phyloP scores from a whole-genome alignment of 306 rosid genomes.

The Canavalia gladiata region DNA sequence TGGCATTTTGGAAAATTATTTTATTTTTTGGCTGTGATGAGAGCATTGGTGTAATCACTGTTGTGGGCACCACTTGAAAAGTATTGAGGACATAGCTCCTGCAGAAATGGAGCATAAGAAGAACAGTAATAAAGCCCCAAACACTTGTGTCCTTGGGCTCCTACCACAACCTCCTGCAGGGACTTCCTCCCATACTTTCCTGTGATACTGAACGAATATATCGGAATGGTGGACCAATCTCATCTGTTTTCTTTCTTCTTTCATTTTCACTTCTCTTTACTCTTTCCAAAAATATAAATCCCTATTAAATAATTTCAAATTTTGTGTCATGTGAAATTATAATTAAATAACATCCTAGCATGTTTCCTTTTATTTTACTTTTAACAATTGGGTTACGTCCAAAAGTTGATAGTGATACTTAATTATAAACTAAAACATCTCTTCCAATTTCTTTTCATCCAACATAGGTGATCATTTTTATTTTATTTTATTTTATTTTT shows the following conservation, averaged over 20 bases:
- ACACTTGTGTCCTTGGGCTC: conserved; percentile 26
- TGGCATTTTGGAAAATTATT: too few relatives aligned
- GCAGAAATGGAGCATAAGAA: conserved; percentile 29
- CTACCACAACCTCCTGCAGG: conserved; percentile 10
- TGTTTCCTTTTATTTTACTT: neutral
- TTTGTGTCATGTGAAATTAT: neutral
- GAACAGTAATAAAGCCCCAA: conserved; percentile 24
- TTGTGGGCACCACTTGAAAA: conserved; percentile 1
- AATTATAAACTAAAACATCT: neutral
- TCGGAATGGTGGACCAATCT: conserved; percentile 39
- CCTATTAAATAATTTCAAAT: neutral
- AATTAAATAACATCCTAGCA: neutral
- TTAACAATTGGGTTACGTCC: neutral
- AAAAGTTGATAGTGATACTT: conserved; percentile 6
- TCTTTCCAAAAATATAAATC: neutral
- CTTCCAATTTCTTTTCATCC: neutral
- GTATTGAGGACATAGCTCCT: neutral
- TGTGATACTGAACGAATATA: conserved; percentile 22
- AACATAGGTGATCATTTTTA: too few relatives aligned
- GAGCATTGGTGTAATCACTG: conserved; percentile 8
- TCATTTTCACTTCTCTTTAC: conserved; percentile 25
- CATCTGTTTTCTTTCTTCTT: conserved; percentile 25
- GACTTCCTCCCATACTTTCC: conserved; percentile 38
- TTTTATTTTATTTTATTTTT: too few relatives aligned
- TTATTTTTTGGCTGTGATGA: neutral